Conservation (phyloP, 306 rosid species). For the Gleditsia sinensis region DNA sequence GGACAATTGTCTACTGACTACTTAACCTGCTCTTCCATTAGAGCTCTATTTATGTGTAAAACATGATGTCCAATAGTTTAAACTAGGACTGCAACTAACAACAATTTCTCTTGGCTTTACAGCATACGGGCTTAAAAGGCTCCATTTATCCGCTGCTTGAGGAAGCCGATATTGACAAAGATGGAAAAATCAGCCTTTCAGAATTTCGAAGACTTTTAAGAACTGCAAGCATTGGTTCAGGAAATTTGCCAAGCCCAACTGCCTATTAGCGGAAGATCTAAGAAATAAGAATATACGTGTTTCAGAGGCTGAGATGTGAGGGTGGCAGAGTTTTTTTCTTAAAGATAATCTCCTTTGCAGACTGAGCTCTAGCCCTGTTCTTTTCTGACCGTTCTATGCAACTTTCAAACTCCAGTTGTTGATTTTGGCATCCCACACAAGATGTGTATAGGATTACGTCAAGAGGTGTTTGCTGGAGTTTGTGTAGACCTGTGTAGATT, state of each 20-base stretch:
- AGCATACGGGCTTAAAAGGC: conserved; percentile 89
- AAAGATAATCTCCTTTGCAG: conserved; percentile 30
- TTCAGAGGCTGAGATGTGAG: conserved; percentile 28
- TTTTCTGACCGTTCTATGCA: conserved; percentile 16
- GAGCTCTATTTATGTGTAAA: neutral
- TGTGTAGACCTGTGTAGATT: conserved; percentile 34
- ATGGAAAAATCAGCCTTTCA: conserved; percentile 85
- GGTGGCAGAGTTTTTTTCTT: conserved; percentile 34
- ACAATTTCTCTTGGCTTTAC: conserved; percentile 24
- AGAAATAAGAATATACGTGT: conserved; percentile 43
- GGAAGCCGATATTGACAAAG: conserved; percentile 93
- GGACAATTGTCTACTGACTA: neutral
- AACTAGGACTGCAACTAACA: conserved; percentile 22
- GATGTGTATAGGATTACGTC: conserved; percentile 1
- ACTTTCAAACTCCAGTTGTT: conserved; percentile 40
- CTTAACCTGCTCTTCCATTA: neutral
- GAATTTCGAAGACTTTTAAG: conserved; percentile 90
- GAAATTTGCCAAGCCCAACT: conserved; percentile 46
- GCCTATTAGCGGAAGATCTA: conserved; percentile 44
- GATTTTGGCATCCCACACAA: conserved; percentile 31
- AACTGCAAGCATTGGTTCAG: conserved; percentile 85
- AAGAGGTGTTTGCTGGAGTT: conserved; percentile 33
- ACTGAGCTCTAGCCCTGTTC: conserved; percentile 33
- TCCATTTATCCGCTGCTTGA: conserved; percentile 89
- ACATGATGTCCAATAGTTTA: neutral